Evolutionary conservation across 2,329 filamentous ascomycete species (phyloP).

Genomic region (Xylaria hypoxylon): DNA sequence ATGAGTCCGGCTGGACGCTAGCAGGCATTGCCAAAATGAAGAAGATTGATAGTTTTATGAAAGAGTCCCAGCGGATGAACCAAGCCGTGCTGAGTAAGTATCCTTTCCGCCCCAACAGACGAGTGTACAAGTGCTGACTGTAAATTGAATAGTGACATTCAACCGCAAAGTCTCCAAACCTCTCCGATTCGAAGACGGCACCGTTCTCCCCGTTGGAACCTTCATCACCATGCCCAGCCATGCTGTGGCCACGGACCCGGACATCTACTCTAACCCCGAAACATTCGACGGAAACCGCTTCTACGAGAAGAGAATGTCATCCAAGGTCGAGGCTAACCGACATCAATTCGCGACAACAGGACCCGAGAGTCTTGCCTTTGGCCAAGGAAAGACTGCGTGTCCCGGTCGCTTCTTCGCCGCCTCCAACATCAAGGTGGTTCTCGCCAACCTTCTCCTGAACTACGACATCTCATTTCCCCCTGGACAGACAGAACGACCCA

Average conservation of each 20-base stretch:
- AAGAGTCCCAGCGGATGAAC: conserved; percentile 43
- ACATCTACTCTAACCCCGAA: conserved; percentile 40
- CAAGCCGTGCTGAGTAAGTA: conserved; percentile 40
- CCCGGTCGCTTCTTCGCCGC: conserved; percentile 41
- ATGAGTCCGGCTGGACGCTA: conserved; percentile 41
- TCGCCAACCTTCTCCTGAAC: conserved; percentile 37
- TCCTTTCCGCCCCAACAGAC: too few relatives aligned
- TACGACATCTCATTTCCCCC: conserved; percentile 39
- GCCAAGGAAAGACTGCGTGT: conserved; percentile 40
- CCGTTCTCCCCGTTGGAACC: conserved; percentile 35
- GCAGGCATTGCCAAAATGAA: conserved; percentile 41
- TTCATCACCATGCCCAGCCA: conserved; percentile 41
- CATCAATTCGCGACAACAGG: conserved; percentile 40
- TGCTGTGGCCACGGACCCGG: conserved; percentile 36
- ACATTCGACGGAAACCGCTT: conserved; percentile 39
- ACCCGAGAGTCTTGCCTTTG: conserved; percentile 39
- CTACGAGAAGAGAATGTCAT: conserved; percentile 39
- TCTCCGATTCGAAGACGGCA: conserved; percentile 38
- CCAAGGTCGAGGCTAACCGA: conserved; percentile 39
- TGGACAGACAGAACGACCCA: conserved; percentile 39
- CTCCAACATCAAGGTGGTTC: conserved; percentile 40
- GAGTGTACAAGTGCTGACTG: conserved; percentile 20
- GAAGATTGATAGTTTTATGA: conserved; percentile 42
- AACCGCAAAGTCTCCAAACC: conserved; percentile 36
- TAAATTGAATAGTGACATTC: conserved; percentile 36